These are phyloP conservation scores for Aspergillus oerlinghausenensis DNA, from an alignment of 2,329 filamentous ascomycete genomes.

Conservation along the genomic window DNA sequence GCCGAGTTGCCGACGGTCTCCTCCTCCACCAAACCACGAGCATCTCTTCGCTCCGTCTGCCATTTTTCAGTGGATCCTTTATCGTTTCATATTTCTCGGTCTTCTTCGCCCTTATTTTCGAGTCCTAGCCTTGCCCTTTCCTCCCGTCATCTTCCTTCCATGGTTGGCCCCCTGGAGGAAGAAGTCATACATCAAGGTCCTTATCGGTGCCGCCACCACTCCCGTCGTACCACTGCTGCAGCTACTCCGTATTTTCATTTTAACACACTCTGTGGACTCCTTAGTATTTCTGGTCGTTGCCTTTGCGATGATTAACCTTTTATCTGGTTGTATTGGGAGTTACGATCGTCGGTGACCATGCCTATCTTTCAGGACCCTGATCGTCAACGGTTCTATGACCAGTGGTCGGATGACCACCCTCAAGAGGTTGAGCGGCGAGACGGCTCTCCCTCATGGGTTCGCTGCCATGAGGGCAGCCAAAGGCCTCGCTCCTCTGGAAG, in stretches of 20 bases:
- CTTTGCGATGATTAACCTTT: slow-evolving; percentile 23
- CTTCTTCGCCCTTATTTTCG: slow-evolving; percentile 4
- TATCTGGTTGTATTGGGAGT: slow-evolving; percentile 12
- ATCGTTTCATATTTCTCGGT: slow-evolving; percentile 7
- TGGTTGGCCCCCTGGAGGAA: neutral
- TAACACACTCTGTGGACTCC: neutral
- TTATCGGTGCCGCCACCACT: slow-evolving; percentile 8
- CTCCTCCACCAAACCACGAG: neutral
- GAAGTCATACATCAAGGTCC: slow-evolving; percentile 2
- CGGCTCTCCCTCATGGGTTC: slow-evolving; percentile 9
- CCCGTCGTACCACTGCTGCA: slow-evolving; percentile 2
- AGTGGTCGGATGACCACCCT: slow-evolving; percentile 22
- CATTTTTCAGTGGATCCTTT: neutral
- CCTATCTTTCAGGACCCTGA: slow-evolving; percentile 34
- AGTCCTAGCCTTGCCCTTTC: slow-evolving; percentile 1
- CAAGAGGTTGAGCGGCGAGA: slow-evolving; percentile 7
- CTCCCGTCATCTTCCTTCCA: slow-evolving; percentile 1
- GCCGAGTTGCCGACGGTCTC: neutral
- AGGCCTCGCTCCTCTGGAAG: slow-evolving; percentile 11
- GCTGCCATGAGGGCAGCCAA: slow-evolving; percentile 8
- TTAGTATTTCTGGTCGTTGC: neutral
- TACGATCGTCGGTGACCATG: slow-evolving; percentile 23
- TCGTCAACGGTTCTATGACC: slow-evolving; percentile 24
- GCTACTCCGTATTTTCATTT: neutral
- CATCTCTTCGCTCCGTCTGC: slow-evolving; percentile 5